Evolutionary conservation across 2,329 filamentous ascomycete species (phyloP).

Genomic region (Colletotrichum sp.): DNA sequence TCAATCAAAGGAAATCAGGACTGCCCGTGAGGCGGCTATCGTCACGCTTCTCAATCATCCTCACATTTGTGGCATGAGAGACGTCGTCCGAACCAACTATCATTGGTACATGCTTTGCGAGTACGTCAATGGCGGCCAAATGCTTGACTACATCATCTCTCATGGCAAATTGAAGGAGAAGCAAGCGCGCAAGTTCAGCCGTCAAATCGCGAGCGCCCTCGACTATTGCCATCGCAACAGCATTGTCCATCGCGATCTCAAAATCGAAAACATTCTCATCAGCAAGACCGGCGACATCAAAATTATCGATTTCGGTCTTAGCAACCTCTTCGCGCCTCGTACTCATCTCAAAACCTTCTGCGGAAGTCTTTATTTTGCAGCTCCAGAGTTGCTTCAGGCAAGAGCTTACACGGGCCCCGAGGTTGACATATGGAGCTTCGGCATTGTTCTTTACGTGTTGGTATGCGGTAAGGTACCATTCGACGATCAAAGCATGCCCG

Average conservation of each 20-base stretch:
- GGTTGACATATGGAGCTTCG: constrained; percentile 98
- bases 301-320: constrained; percentile 98
- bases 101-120: constrained; percentile 99
- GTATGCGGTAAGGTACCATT: constrained; percentile 99
- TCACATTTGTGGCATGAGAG: constrained; percentile 93
- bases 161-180: constrained; percentile 98
- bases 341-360: constrained; percentile 94
- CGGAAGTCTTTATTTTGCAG: constrained; percentile 96
- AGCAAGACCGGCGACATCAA: constrained; percentile 99
- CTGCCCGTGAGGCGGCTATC: constrained; percentile 93
- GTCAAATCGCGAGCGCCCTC: constrained; percentile 94
- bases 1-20: constrained; percentile 95
- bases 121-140: constrained; percentile 97
- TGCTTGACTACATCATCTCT: constrained; percentile 99
- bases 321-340: constrained; percentile 90
- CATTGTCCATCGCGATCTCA: constrained; percentile 95
- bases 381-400: constrained; percentile 91
- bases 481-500: constrained; percentile 98
- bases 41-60: constrained; percentile 93
- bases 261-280: constrained; percentile 99
- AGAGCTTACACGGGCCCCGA: constrained; percentile 95
- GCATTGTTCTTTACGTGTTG: constrained; percentile 94
- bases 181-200: constrained; percentile 95
- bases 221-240: constrained; percentile 99
- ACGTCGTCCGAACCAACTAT: constrained; percentile 94